These are phyloP conservation scores for Pythium monospermum DNA, from an alignment of 352 stramenopile genomes.

Conservation along the genomic window DNA sequence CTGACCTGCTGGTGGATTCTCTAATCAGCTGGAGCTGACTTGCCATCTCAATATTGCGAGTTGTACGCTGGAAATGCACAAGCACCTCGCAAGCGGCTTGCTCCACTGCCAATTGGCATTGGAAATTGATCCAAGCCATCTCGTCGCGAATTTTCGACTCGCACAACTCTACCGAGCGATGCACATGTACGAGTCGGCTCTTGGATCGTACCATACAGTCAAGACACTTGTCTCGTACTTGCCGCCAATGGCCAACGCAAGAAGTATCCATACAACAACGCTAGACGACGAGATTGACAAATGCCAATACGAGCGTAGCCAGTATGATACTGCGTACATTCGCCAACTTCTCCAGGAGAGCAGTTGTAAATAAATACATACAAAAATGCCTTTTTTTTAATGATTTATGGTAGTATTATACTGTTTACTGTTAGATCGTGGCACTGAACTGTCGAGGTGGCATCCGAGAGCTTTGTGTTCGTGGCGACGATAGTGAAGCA, in stretches of 20 bases:
- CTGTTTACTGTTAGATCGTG: slow-evolving; percentile 8
- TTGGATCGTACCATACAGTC: slow-evolving; percentile 24
- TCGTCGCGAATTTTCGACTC: slow-evolving; percentile 40
- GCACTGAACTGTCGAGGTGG: slow-evolving; percentile 1
- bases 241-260: neutral
- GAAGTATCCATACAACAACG: slow-evolving; percentile 13
- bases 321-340: slow-evolving; percentile 55
- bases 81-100: slow-evolving; percentile 29
- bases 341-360: slow-evolving; percentile 16
- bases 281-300: slow-evolving; percentile 52
- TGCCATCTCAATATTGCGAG: slow-evolving; percentile 65
- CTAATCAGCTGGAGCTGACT: slow-evolving; percentile 30
- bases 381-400: neutral
- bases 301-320: slow-evolving; percentile 53
- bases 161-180: slow-evolving; percentile 41
- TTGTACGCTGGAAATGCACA: slow-evolving; percentile 61
- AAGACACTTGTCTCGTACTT: slow-evolving; percentile 3
- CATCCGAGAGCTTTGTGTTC: slow-evolving; percentile 10
- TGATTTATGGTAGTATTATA: too few species aligned
- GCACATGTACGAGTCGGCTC: slow-evolving; percentile 46
- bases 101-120: slow-evolving; percentile 44
- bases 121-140: slow-evolving; percentile 25
- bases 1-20: slow-evolving; percentile 3
- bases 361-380: neutral
- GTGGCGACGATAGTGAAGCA: neutral